These are phyloP conservation scores for Lepidium sativum DNA, from an alignment of 345 rosid genomes.

Conservation along the genomic window DNA sequence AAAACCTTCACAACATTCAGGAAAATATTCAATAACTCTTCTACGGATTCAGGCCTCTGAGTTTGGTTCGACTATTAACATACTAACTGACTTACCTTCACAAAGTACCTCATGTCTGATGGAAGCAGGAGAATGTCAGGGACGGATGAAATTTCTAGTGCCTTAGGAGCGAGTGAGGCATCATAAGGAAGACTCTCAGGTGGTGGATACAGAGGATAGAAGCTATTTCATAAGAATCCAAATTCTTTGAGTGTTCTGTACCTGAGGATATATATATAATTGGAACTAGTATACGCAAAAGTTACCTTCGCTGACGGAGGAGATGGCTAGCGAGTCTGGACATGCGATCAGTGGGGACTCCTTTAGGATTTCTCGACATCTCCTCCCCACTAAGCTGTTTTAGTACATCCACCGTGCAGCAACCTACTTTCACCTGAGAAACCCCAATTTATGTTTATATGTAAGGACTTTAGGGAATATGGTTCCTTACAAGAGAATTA, in stretches of 20 bases:
- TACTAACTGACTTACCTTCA: slow-evolving; percentile 42
- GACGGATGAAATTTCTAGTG: slow-evolving; percentile 40
- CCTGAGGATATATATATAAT: neutral
- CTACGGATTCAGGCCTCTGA: neutral
- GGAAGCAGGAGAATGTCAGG: slow-evolving; percentile 78
- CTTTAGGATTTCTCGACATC: slow-evolving; percentile 59
- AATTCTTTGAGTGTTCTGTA: neutral
- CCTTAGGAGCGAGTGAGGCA: slow-evolving; percentile 64
- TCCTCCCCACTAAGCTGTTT: slow-evolving; percentile 89
- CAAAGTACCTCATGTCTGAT: slow-evolving; percentile 74
- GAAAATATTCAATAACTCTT: neutral
- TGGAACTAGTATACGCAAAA: neutral
- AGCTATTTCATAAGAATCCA: slow-evolving; percentile 40
- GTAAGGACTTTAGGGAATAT: neutral
- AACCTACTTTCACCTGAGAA: slow-evolving; percentile 75
- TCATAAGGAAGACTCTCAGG: slow-evolving; percentile 75
- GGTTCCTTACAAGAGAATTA: neutral
- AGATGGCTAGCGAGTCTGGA: slow-evolving; percentile 79
- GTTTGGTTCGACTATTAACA: neutral
- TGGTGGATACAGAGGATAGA: slow-evolving; percentile 82
- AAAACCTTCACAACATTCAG: slow-evolving; percentile 40
- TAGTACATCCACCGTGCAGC: slow-evolving; percentile 82
- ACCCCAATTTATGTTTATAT: neutral
- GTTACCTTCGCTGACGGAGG: slow-evolving; percentile 61
- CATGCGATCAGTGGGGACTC: slow-evolving; percentile 62